These are phyloP conservation scores for Yamadazyma taylorii DNA, from an alignment of 1,139 yeast species.

Conservation along the genomic window DNA sequence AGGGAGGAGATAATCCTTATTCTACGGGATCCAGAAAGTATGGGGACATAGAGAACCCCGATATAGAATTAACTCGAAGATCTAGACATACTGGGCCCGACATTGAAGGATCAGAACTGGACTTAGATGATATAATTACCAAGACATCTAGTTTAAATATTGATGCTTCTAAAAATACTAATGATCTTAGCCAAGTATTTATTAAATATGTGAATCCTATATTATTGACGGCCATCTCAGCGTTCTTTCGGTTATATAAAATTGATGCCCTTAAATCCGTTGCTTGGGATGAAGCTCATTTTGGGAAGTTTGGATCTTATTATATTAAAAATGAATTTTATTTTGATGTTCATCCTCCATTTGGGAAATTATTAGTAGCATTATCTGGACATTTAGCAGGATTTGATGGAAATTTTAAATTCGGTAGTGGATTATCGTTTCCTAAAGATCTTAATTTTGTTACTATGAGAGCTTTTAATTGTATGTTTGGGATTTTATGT, in stretches of 20 bases:
- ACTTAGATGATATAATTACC: constrained; percentile 26
- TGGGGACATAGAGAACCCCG: not conserved
- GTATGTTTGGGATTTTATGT: constrained; percentile 83
- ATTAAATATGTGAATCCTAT: constrained; percentile 31
- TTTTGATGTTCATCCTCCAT: constrained; percentile 98
- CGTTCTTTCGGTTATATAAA: constrained; percentile 64
- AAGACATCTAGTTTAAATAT: constrained; percentile 28
- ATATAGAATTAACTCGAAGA: constrained; percentile 2
- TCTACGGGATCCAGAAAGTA: constrained; percentile 7
- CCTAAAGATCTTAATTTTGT: constrained; percentile 88
- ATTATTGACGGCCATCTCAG: constrained; percentile 54
- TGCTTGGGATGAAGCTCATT: constrained; percentile 84
- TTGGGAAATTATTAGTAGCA: constrained; percentile 96
- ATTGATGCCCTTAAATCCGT: constrained; percentile 67
- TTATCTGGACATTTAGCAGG: constrained; percentile 93
- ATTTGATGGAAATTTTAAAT: constrained; percentile 93
- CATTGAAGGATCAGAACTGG: constrained; percentile 15
- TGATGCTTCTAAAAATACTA: constrained; percentile 6
- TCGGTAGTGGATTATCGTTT: constrained; percentile 81
- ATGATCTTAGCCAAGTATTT: constrained; percentile 13
- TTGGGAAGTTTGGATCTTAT: constrained; percentile 93
- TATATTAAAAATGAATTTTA: constrained; percentile 90
- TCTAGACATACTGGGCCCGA: not conserved
- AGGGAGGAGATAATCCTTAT: not conserved
- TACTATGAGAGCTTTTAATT: constrained; percentile 92